Evolutionary conservation across 345 rosid species (phyloP).

Genomic region (Abelmoschus esculentus): DNA sequence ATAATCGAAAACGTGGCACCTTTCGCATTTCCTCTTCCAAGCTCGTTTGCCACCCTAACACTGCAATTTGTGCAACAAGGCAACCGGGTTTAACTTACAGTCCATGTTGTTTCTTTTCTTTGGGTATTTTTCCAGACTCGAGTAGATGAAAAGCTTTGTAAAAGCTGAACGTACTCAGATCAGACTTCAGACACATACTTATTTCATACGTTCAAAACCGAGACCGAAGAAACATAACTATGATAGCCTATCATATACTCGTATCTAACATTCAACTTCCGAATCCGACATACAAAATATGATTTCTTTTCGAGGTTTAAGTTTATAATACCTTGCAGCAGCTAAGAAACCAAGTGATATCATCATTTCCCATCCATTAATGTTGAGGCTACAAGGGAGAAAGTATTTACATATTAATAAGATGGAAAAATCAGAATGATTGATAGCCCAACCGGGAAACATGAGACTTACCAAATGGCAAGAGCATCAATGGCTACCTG

Average conservation of each 20-base stretch:
- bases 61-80: constrained; percentile 25
- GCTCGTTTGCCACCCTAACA: constrained; percentile 76
- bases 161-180: too few species aligned
- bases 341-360: constrained; percentile 61
- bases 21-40: constrained; percentile 54
- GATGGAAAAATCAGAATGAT: background rate
- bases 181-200: too few species aligned
- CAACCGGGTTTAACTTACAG: background rate
- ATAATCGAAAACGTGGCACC: constrained; percentile 52
- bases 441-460: background rate
- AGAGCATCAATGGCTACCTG: constrained; percentile 75
- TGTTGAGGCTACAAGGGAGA: constrained; percentile 42
- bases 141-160: too few species aligned
- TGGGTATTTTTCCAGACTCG: too few species aligned
- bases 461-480: constrained; percentile 56
- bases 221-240: too few species aligned
- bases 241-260: too few species aligned
- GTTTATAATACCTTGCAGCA: background rate
- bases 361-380: constrained; percentile 83
- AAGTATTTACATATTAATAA: background rate
- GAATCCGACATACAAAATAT: too few species aligned
- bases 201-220: too few species aligned
- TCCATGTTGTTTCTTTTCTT: background rate
- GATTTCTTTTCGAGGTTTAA: background rate
- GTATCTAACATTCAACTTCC: too few species aligned